Evolutionary conservation across 345 rosid species (phyloP), one percentile per base, ranked within the genome.

Genomic region (Hibiscus mutabilis): DNA sequence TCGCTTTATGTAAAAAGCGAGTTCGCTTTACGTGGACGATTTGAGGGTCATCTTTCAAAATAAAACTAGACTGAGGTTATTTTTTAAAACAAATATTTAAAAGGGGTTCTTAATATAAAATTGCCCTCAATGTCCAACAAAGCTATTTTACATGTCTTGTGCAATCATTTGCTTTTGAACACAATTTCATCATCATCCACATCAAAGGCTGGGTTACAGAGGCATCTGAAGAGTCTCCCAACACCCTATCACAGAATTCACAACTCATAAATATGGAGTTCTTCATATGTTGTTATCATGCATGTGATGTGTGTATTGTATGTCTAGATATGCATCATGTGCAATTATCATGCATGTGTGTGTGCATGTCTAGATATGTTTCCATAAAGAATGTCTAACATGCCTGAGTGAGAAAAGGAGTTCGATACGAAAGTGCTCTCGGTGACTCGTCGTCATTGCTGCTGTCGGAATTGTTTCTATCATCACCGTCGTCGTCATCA

Each of bases 191-290:
- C 97, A 73, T 94, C 98, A 13, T 94, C 98, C 35, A 91, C 98
- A 65, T 94, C 93, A 56, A 88, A 91, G 67, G 98, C 97, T 24
- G 97, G 98, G 79, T 86, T 94, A 74, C 96, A 94, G 22, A 91
- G 89, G 86, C 98, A 94, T 83, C 97, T 94, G 86, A 91, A 94
- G 18, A 94, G 88, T 84, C 95, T 87, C 22, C 97, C 98, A 63
- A 94, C 88, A 5, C 98, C 97, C 96, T 94, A 90, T 73, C 31
- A 47, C 1, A 24, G 8, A 71, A 75, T 15, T 19, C 24, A 9
- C 22, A 55, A 18, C 29, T 16, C 40, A 5, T 12, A 12, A 62
- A 25, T 66, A 22, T 64, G 10, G 3, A 19, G 44, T 35, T 6
- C 1, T 42, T 22, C 69, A 22, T 60, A 15, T 13, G 51, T 4